Percentiles rank a stretch among this genome's conserved stretches.
phyloP scores from a whole-genome alignment of 805 yeast genomes.

The Brettanomyces anomalus region DNA sequence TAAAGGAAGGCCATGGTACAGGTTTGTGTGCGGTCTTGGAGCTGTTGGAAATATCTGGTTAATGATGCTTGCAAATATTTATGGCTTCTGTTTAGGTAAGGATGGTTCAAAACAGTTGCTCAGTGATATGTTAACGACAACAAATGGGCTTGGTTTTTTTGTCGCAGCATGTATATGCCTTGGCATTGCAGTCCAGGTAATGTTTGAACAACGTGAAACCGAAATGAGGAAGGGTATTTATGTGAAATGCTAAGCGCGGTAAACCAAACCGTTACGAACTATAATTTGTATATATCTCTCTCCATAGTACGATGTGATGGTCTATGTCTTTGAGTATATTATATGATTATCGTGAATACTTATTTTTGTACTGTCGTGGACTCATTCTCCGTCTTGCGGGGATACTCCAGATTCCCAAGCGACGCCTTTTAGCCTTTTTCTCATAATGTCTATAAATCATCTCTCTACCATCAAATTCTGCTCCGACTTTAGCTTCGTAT shows the following conservation, averaged over 20 bases:
- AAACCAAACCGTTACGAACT: not conserved
- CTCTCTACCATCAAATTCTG: constrained; percentile 81
- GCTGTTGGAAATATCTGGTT: constrained; percentile 89
- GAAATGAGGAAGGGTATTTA: constrained; percentile 80
- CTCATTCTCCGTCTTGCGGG: constrained; percentile 36
- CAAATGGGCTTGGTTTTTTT: constrained; percentile 57
- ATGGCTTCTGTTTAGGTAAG: constrained; percentile 88
- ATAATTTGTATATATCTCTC: not conserved
- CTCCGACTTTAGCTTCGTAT: constrained; percentile 73
- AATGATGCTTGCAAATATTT: constrained; percentile 95
- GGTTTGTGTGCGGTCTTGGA: constrained; percentile 79
- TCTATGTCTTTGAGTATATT: not conserved
- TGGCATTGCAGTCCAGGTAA: constrained; percentile 81
- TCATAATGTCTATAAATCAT: constrained; percentile 51
- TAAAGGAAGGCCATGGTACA: constrained; percentile 49
- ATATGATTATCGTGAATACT: constrained; percentile 15
- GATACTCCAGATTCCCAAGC: constrained; percentile 64
- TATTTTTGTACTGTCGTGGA: constrained; percentile 72
- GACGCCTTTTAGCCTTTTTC: constrained; percentile 42
- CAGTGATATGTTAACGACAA: constrained; percentile 62
- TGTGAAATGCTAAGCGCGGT: constrained; percentile 54
- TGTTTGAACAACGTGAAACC: constrained; percentile 86
- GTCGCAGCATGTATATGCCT: constrained; percentile 52
- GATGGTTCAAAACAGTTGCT: constrained; percentile 72
- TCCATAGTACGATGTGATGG: not conserved